These are phyloP conservation scores for Biscogniauxia sp. DNA, from an alignment of 2,329 filamentous ascomycete species.

Conservation along the genomic window DNA sequence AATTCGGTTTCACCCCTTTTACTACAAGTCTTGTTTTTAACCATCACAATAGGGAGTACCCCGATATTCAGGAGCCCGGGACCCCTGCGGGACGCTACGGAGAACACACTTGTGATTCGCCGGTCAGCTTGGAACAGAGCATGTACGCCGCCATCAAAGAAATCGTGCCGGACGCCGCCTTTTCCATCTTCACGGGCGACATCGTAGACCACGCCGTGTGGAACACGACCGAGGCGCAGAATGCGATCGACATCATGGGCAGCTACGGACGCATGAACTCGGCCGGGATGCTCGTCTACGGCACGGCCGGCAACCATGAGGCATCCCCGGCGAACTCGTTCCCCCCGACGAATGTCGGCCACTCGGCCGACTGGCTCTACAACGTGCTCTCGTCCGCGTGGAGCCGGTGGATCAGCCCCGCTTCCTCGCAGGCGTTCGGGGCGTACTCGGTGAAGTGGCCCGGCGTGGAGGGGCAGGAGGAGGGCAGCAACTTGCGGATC, in stretches of 20 bases:
- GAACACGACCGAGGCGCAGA: slow-evolving; percentile 39
- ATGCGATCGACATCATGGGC: slow-evolving; percentile 36
- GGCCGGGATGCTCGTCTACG: slow-evolving; percentile 46
- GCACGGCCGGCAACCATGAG: slow-evolving; percentile 58
- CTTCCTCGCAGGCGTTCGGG: slow-evolving; percentile 39
- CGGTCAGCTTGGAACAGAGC: slow-evolving; percentile 50
- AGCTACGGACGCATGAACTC: slow-evolving; percentile 47
- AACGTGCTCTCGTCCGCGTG: slow-evolving; percentile 45
- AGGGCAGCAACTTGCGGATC: slow-evolving; percentile 44
- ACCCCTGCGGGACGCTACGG: slow-evolving; percentile 52
- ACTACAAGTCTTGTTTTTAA: background rate
- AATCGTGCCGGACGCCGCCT: slow-evolving; percentile 45
- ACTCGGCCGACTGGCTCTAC: slow-evolving; percentile 52
- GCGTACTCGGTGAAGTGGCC: slow-evolving; percentile 48
- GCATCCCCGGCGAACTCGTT: slow-evolving; percentile 52
- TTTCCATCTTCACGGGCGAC: slow-evolving; percentile 60
- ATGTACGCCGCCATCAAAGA: slow-evolving; percentile 51
- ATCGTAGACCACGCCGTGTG: slow-evolving; percentile 53
- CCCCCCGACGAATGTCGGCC: slow-evolving; percentile 38
- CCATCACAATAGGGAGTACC: slow-evolving; percentile 39
- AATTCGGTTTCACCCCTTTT: background rate
- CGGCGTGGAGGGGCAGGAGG: slow-evolving; percentile 19
- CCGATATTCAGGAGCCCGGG: slow-evolving; percentile 44
- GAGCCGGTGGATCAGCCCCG: slow-evolving; percentile 45
- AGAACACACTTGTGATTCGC: slow-evolving; percentile 52